Evolutionary conservation across 2,329 filamentous ascomycete species (phyloP), one percentile per base, ranked within the genome.

Genomic region (Aspergillus awamori): DNA sequence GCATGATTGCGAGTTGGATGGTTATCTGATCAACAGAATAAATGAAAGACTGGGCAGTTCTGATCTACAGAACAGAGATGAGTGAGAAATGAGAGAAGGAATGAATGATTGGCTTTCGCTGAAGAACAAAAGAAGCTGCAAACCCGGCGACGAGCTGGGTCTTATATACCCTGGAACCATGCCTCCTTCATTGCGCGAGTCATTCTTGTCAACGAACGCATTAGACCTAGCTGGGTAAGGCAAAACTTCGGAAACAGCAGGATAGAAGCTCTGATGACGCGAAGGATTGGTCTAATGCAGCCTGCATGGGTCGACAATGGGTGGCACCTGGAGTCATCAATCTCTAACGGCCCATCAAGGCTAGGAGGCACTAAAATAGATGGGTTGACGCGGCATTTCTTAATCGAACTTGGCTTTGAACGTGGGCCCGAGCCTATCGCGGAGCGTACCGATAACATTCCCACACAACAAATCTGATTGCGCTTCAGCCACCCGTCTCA

Each of bases 361-460:
- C 36, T 45, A 47, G 53, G 8, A 11, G 39, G 39, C 22, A 22
- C 41, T 47, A 47, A 56, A 45, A 36, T 26, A 15, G 22, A 28
- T 43, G 53, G 39, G 41, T 33, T 45, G 24, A 56, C 41, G 53
- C 53, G 53, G 53, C 53, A 56, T 56, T 56, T 56, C 53, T 56
- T 56, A 56, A 56, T 47, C n/a, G 53, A 47, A 56, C 53, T 56
- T 56, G 53, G 53, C 53, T 56, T 56, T 28, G 13, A 8, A 24
- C 39, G 41, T 47, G 53, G 36, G 24, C 20, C 38, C 22, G 52
- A 41, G 52, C 47, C 47, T 51, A 51, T 51, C n/a, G 47, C 47
- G 15, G 47, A 8, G 26, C 47, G 47, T 10, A 17, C 30, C 47
- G 26, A 33, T 51, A 30, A 45, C 26, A 30, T 51, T 51, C 17